Conservation (phyloP, 352 stramenopile genomes). For the Pythium coloratum region DNA sequence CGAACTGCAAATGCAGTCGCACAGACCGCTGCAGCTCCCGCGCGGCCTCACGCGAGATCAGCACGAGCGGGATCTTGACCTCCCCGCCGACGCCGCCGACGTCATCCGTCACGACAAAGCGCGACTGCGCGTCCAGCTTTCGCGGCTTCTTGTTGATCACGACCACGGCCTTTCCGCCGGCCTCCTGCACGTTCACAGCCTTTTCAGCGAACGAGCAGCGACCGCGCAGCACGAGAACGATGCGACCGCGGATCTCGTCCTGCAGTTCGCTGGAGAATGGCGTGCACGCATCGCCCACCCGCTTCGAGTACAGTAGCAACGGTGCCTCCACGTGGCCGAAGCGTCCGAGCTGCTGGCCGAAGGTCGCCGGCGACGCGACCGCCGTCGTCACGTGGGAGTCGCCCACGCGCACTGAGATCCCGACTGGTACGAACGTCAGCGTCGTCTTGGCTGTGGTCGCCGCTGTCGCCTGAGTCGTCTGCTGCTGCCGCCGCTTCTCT, state of each 20-base stretch:
- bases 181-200: constrained; percentile 56
- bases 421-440: constrained; percentile 39
- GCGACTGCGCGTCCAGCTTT: constrained; percentile 22
- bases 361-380: constrained; percentile 62
- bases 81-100: constrained; percentile 35
- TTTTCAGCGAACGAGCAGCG: constrained; percentile 82
- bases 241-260: constrained; percentile 39
- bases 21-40: constrained; percentile 43
- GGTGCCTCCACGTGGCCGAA: constrained; percentile 55
- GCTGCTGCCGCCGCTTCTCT: constrained; percentile 29
- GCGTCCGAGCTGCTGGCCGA: constrained; percentile 50
- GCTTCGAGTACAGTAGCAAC: constrained; percentile 41
- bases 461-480: not conserved
- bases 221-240: constrained; percentile 72
- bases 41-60: constrained; percentile 59
- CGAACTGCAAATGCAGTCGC: constrained; percentile 19
- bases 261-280: constrained; percentile 27
- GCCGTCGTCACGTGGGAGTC: constrained; percentile 68
- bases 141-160: constrained; percentile 70
- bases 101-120: constrained; percentile 71
- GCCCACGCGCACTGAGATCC: constrained; percentile 57
- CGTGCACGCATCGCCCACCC: constrained; percentile 50
- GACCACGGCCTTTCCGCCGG: constrained; percentile 58
- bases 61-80: constrained; percentile 69
- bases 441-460: not conserved